Conservation (phyloP, 2,329 filamentous ascomycete genomes). For the Fusarium torulosum region DNA sequence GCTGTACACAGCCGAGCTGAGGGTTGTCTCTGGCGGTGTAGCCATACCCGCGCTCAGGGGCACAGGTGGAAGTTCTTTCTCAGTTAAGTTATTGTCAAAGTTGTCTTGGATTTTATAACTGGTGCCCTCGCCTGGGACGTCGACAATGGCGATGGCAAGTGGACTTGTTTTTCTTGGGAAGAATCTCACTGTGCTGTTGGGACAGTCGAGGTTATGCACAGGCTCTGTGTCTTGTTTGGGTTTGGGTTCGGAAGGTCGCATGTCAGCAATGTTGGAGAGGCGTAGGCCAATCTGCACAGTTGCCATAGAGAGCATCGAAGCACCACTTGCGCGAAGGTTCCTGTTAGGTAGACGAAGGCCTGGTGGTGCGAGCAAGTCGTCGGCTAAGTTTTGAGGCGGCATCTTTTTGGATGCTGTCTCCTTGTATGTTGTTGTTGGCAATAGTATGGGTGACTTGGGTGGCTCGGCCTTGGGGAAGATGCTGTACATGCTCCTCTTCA, state of each 20-base stretch:
- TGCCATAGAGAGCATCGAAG: conserved; percentile 73
- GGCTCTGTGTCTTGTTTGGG: conserved; percentile 45
- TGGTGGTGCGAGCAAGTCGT: conserved; percentile 55
- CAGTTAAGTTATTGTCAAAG: conserved; percentile 48
- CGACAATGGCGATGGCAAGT: conserved; percentile 46
- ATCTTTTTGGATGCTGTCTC: conserved; percentile 30
- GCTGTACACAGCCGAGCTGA: conserved; percentile 67
- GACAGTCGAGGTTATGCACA: conserved; percentile 56
- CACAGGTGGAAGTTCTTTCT: conserved; percentile 53
- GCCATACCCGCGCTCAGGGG: conserved; percentile 46
- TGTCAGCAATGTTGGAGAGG: conserved; percentile 70
- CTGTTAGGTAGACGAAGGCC: conserved; percentile 56
- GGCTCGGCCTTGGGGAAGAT: conserved; percentile 42
- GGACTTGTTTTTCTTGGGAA: conserved; percentile 43
- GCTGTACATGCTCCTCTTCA: conserved; percentile 47
- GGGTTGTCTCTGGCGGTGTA: conserved; percentile 51
- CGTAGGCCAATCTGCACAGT: conserved; percentile 80
- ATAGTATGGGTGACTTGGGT: conserved; percentile 49
- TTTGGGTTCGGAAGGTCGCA: conserved; percentile 51
- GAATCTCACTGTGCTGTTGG: conserved; percentile 42
- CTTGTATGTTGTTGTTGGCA: conserved; percentile 64
- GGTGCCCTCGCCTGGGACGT: conserved; percentile 43
- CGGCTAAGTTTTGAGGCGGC: conserved; percentile 13
- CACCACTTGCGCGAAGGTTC: conserved; percentile 66
- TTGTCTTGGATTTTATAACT: conserved; percentile 42